Conservation (phyloP, 257 asterid species). For the Plantago major region DNA sequence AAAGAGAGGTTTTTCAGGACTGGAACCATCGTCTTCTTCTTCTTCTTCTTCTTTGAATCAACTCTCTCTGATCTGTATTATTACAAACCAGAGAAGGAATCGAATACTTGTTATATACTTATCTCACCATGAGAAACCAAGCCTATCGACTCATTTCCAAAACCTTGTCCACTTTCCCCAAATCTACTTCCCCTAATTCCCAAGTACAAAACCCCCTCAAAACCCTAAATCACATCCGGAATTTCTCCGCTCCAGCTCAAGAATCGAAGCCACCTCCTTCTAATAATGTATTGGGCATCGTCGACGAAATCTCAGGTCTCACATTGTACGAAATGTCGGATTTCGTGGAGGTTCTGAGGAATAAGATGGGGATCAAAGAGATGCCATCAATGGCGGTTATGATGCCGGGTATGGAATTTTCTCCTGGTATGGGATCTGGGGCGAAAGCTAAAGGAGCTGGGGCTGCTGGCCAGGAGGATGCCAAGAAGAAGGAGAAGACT, state of each 20-base stretch:
- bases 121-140: too few species aligned
- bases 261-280: slow-evolving; percentile 38
- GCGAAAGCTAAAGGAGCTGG: slow-evolving; percentile 45
- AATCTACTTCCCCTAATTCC: too few species aligned
- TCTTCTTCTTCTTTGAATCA: too few species aligned
- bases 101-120: too few species aligned
- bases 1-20: too few species aligned
- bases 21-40: too few species aligned
- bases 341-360: slow-evolving; percentile 50
- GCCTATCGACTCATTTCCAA: too few species aligned
- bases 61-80: too few species aligned
- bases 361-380: slow-evolving; percentile 60
- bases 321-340: slow-evolving; percentile 74
- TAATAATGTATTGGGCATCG: slow-evolving; percentile 44
- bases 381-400: slow-evolving; percentile 84
- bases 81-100: too few species aligned
- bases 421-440: slow-evolving; percentile 48
- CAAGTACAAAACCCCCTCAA: slow-evolving; percentile 3
- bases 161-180: too few species aligned
- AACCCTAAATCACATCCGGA: slow-evolving; percentile 24
- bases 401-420: slow-evolving; percentile 80
- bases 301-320: slow-evolving; percentile 52
- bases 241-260: slow-evolving; percentile 42
- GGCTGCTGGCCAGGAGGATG: slow-evolving; percentile 45
- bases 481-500: slow-evolving; percentile 74